Evolutionary conservation across 2,329 filamentous ascomycete genomes (phyloP).

Genomic region (Penicillium sp.): DNA sequence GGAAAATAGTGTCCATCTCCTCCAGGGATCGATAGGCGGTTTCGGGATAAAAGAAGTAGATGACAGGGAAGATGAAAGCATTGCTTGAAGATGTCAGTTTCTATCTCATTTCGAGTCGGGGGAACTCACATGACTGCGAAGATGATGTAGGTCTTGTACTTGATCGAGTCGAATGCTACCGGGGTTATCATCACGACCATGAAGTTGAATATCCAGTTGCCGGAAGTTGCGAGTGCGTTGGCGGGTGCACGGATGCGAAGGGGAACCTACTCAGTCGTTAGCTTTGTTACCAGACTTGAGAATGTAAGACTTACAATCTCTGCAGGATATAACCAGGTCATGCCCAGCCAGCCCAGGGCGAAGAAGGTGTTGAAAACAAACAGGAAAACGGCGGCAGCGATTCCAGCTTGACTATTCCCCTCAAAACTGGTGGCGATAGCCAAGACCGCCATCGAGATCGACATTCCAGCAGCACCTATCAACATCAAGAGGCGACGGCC

Average conservation of each 20-base stretch:
- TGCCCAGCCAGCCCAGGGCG: constrained; percentile 61
- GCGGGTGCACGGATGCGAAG: constrained; percentile 36
- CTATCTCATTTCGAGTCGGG: neutral
- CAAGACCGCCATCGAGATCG: constrained; percentile 65
- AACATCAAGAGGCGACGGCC: constrained; percentile 70
- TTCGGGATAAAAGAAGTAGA: constrained; percentile 63
- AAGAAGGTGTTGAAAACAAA: constrained; percentile 67
- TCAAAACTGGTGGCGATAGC: constrained; percentile 42
- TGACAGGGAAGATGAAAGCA: constrained; percentile 54
- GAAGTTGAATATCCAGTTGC: constrained; percentile 55
- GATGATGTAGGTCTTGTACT: constrained; percentile 57
- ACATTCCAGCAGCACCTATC: constrained; percentile 66
- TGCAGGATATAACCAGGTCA: constrained; percentile 65
- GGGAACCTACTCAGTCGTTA: constrained; percentile 25
- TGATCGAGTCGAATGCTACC: constrained; percentile 57
- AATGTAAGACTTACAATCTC: constrained; percentile 55
- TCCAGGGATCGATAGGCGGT: constrained; percentile 62
- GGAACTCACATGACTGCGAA: constrained; percentile 51
- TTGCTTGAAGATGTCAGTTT: constrained; percentile 37
- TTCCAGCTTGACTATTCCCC: constrained; percentile 40
- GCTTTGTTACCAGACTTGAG: neutral
- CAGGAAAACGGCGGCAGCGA: constrained; percentile 55
- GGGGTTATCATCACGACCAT: constrained; percentile 67
- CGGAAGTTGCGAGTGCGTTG: constrained; percentile 24
- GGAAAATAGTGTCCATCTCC: constrained; percentile 69